These are phyloP conservation scores for Penicillium olsonii DNA, from an alignment of 2,329 filamentous ascomycete genomes.

Conservation along the genomic window DNA sequence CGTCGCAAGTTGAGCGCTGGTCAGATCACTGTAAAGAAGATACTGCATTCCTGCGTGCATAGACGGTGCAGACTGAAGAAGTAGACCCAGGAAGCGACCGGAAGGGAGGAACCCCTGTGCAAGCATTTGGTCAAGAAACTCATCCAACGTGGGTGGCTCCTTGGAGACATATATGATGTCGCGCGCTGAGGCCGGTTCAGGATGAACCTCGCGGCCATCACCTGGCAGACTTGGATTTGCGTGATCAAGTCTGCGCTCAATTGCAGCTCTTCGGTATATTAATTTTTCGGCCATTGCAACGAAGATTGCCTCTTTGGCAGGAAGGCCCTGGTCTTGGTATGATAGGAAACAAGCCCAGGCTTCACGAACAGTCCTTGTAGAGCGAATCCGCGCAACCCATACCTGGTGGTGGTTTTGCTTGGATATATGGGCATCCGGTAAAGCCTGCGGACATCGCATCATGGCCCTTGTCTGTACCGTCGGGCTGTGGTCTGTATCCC, in stretches of 20 bases:
- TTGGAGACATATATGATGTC: conserved; percentile 59
- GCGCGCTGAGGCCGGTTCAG: conserved; percentile 58
- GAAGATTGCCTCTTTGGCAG: conserved; percentile 48
- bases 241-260: conserved; percentile 22
- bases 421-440: conserved; percentile 10
- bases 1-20: conserved; percentile 32
- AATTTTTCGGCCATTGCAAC: conserved; percentile 61
- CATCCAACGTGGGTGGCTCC: conserved; percentile 54
- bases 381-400: conserved; percentile 60
- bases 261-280: conserved; percentile 38
- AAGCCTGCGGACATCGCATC: conserved; percentile 33
- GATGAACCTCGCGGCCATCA: conserved; percentile 56
- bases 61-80: conserved; percentile 49
- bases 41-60: conserved; percentile 46
- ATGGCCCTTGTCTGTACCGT: conserved; percentile 61
- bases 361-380: conserved; percentile 63
- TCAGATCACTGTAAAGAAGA: conserved; percentile 40
- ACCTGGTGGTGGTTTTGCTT: conserved; percentile 33
- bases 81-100: conserved; percentile 48
- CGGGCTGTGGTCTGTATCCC: conserved; percentile 64
- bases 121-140: conserved; percentile 55
- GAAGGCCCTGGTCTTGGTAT: conserved; percentile 49
- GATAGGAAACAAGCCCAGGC: conserved; percentile 66
- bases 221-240: conserved; percentile 50
- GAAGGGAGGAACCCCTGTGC: conserved; percentile 46